Evolutionary conservation across 257 asterid genomes (phyloP).

Genomic region (Thymus mandschuricus): DNA sequence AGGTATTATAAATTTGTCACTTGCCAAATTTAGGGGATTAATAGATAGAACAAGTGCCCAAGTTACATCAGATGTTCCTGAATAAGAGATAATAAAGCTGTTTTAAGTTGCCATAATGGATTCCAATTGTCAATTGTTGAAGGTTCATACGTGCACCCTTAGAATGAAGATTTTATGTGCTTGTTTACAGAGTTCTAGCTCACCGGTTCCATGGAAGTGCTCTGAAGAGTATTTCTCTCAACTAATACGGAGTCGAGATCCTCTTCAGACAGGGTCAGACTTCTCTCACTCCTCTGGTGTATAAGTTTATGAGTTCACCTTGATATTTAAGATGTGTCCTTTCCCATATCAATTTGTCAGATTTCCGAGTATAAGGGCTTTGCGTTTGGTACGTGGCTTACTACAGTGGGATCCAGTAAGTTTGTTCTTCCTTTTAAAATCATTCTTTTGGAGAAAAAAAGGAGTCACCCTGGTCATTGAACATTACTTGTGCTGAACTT

Average conservation of each 20-base stretch:
- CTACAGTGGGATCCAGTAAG: constrained; percentile 96
- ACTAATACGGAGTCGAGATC: constrained; percentile 83
- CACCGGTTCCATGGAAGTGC: constrained; percentile 98
- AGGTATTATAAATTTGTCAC: background rate
- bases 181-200: constrained; percentile 61
- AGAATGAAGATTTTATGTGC: constrained; percentile 10
- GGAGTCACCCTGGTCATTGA: background rate
- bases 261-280: constrained; percentile 87
- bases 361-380: constrained; percentile 77
- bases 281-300: constrained; percentile 20
- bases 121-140: background rate
- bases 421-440: constrained; percentile 15
- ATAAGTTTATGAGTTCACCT: constrained; percentile 15
- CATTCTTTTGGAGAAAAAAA: background rate
- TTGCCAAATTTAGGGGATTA: background rate
- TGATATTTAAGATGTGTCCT: constrained; percentile 1
- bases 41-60: background rate
- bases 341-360: constrained; percentile 43
- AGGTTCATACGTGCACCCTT: constrained; percentile 6
- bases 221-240: constrained; percentile 87
- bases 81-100: background rate
- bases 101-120: constrained; percentile 1
- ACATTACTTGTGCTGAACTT: background rate
- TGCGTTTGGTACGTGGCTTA: constrained; percentile 87
- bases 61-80: background rate